Evolutionary conservation across 495 filamentous ascomycete genomes (phyloP).

Genomic region (Elasticomyces elasticus): DNA sequence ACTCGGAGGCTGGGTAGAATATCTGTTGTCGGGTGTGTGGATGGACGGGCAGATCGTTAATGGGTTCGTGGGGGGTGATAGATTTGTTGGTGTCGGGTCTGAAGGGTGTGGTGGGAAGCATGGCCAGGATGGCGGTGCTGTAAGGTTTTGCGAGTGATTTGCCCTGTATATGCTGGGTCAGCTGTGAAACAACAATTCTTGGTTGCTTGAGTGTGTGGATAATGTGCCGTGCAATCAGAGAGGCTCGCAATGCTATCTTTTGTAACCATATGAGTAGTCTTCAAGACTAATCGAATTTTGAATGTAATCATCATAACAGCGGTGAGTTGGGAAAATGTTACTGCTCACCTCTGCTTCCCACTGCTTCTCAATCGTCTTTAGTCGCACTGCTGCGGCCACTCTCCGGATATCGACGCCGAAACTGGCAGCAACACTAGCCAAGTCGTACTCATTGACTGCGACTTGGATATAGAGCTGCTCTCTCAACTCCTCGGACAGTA

Average conservation of each 20-base stretch:
- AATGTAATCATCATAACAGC: constrained; percentile 61
- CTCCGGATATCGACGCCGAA: constrained; percentile 73
- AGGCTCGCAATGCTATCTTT: constrained; percentile 37
- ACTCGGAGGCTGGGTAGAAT: constrained; percentile 85
- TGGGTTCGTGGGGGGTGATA: constrained; percentile 61
- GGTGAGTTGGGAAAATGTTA: constrained; percentile 26
- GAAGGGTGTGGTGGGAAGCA: constrained; percentile 56
- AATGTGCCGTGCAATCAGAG: constrained; percentile 32
- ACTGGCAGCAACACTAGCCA: constrained; percentile 69
- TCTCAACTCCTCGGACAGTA: constrained; percentile 66
- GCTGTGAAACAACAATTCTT: neutral
- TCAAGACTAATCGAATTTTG: constrained; percentile 96
- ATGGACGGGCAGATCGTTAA: constrained; percentile 86
- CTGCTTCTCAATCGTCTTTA: constrained; percentile 78
- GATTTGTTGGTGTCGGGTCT: constrained; percentile 17
- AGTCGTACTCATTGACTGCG: constrained; percentile 50
- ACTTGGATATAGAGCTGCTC: constrained; percentile 66
- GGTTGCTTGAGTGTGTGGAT: neutral
- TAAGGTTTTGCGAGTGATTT: constrained; percentile 71
- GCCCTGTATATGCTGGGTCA: constrained; percentile 40
- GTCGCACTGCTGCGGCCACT: constrained; percentile 76
- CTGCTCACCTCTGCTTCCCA: constrained; percentile 58
- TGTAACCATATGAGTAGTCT: constrained; percentile 63
- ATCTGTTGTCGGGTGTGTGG: constrained; percentile 68
- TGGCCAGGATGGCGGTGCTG: constrained; percentile 59